Conservation (phyloP, 176 grass and related monocot species). For the Eremochloa ophiuroides region DNA sequence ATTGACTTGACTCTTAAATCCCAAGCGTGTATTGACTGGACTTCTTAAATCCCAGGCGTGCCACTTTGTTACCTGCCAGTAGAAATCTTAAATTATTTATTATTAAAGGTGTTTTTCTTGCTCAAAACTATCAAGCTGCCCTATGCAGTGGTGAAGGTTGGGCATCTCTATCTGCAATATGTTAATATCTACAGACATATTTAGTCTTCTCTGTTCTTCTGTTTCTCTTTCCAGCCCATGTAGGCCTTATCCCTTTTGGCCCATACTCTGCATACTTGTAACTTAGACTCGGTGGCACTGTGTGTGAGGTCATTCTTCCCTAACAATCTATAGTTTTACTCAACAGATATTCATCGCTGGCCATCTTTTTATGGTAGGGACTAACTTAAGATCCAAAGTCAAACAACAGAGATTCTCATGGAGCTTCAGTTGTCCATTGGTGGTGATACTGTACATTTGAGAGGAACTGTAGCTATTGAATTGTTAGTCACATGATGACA, state of each 20-base stretch:
- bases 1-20: not conserved
- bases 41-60: not conserved
- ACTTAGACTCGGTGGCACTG: not conserved
- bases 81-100: not conserved
- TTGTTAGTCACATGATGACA: not conserved
- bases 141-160: not conserved
- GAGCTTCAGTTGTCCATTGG: not conserved
- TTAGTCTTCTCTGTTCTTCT: not conserved
- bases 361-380: not conserved
- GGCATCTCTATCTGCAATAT: not conserved
- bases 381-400: not conserved
- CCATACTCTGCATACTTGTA: not conserved
- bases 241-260: not conserved
- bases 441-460: not conserved
- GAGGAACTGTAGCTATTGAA: not conserved
- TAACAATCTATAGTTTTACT: not conserved
- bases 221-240: not conserved
- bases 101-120: not conserved
- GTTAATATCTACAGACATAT: not conserved
- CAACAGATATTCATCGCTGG: not conserved
- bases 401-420: not conserved
- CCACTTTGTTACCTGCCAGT: not conserved
- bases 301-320: not conserved
- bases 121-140: not conserved
- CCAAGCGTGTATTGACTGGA: too few relatives aligned